phyloP scores from a whole-genome alignment of 139 green algal genomes.

The Diplosphaera chodatii region DNA sequence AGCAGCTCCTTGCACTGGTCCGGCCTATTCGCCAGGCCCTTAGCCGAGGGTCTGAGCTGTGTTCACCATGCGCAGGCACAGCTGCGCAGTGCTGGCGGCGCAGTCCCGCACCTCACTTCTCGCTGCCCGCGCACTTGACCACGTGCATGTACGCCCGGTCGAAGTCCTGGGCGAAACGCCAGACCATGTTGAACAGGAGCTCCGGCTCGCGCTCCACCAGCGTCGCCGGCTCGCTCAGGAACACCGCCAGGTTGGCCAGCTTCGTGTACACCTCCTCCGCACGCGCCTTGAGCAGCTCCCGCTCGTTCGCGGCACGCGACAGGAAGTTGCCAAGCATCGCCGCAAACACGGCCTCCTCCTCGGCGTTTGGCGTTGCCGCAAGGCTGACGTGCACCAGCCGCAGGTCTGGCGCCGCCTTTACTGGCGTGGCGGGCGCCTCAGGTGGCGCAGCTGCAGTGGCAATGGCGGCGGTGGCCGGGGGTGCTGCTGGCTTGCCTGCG shows the following conservation, averaged over 20 bases:
- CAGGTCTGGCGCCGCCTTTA: not conserved
- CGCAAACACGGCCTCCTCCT: slow-evolving; percentile 15
- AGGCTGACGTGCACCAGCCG: slow-evolving; percentile 1
- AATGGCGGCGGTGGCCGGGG: not conserved
- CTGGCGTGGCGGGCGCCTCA: not conserved
- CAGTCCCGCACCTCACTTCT: no score
- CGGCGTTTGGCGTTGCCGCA: slow-evolving; percentile 1
- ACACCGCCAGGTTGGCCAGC: slow-evolving; percentile 8
- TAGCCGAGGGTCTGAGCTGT: no score
- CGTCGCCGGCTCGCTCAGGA: slow-evolving; percentile 14
- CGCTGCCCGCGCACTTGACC: not conserved
- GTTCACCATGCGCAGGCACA: no score
- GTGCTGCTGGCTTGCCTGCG: not conserved
- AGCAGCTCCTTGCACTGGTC: no score
- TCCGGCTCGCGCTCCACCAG: not conserved
- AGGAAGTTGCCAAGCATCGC: slow-evolving; percentile 14
- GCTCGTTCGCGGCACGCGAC: not conserved
- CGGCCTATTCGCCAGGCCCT: no score
- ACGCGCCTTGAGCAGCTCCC: not conserved
- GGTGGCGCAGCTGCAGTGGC: not conserved
- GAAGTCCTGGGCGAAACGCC: not conserved
- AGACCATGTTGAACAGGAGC: not conserved
- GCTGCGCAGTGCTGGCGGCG: no score
- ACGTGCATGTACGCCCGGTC: not conserved
- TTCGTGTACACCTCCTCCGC: slow-evolving; percentile 5